These are phyloP conservation scores for Cadophora gregata DNA, from an alignment of 2,329 filamentous ascomycete species.

Conservation along the genomic window DNA sequence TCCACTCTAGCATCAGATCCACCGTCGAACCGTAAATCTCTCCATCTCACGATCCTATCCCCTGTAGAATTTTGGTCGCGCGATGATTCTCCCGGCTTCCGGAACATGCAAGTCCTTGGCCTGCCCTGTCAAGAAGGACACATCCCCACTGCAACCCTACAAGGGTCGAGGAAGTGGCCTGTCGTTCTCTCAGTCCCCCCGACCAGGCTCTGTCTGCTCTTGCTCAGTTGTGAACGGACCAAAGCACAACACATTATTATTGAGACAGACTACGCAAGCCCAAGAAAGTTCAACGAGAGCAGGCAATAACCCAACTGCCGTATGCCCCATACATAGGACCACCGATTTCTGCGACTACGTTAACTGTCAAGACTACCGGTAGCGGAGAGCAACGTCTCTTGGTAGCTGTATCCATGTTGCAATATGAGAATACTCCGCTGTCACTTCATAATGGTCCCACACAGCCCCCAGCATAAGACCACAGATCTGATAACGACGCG, in stretches of 20 bases:
- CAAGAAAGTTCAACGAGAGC: not conserved
- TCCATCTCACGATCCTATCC: slow-evolving; percentile 2
- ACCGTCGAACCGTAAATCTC: slow-evolving; percentile 7
- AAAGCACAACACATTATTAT: not conserved
- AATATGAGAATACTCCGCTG: not conserved
- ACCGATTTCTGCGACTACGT: slow-evolving; percentile 2
- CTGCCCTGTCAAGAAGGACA: not conserved
- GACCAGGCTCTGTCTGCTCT: not conserved
- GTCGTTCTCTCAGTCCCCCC: not conserved
- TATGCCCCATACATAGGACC: not conserved
- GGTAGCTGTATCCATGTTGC: not conserved
- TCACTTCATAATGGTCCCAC: not conserved
- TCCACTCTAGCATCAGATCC: not conserved
- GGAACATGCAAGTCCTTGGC: not conserved
- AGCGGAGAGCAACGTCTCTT: not conserved
- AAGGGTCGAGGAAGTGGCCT: not conserved
- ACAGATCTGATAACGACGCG: slow-evolving; percentile 2
- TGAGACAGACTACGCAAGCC: not conserved
- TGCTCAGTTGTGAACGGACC: too few species aligned
- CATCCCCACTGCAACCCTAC: slow-evolving; percentile 4
- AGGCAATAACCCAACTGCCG: slow-evolving; percentile 3
- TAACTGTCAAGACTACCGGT: slow-evolving; percentile 4
- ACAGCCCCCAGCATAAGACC: not conserved
- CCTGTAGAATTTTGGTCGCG: slow-evolving; percentile 4
- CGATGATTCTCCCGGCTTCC: slow-evolving; percentile 15